phyloP scores from a whole-genome alignment of 2,329 filamentous ascomycete genomes.

The Periconia sp. region DNA sequence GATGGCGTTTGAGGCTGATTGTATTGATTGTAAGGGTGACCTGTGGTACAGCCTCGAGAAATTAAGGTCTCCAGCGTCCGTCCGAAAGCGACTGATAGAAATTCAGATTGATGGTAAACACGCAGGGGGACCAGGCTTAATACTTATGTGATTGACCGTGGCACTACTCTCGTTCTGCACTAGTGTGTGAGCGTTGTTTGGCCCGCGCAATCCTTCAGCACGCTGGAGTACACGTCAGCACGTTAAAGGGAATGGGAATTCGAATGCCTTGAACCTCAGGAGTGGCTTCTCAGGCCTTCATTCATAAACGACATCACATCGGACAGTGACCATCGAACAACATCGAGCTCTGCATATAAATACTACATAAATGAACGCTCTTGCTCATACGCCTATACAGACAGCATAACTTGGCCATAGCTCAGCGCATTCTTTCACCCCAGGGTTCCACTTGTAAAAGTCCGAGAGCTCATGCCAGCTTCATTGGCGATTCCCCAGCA shows the following conservation, averaged over 20 bases:
- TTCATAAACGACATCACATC: too few species aligned
- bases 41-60: background rate
- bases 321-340: too few species aligned
- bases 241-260: background rate
- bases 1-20: background rate
- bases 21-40: background rate
- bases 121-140: background rate
- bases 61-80: background rate
- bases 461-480: background rate
- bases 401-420: too few species aligned
- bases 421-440: too few species aligned
- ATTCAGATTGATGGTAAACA: background rate
- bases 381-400: too few species aligned
- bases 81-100: background rate
- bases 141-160: background rate
- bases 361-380: too few species aligned
- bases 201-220: background rate
- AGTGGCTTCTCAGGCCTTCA: too few species aligned
- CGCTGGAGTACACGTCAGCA: background rate
- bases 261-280: too few species aligned
- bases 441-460: too few species aligned
- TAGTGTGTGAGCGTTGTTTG: background rate
- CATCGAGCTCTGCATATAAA: too few species aligned
- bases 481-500: background rate
- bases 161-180: background rate